Evolutionary conservation across 768 basidiomycete genomes (phyloP).

Genomic region (Phlebiopsis gigantea): DNA sequence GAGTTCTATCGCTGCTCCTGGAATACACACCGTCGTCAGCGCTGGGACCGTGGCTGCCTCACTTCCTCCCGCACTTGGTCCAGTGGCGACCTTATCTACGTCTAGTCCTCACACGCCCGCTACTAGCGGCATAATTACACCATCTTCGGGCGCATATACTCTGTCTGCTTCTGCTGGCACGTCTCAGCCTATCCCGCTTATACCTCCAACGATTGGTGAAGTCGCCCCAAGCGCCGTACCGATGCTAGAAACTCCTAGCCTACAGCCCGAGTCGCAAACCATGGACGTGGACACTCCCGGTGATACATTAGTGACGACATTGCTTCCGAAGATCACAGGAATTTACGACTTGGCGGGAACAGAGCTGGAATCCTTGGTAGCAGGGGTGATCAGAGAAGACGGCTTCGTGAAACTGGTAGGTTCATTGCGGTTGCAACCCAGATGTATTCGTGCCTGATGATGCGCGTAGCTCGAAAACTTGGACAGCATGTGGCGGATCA

Average conservation of each 20-base stretch:
- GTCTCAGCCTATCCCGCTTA: background rate
- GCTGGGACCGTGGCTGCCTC: too few relatives aligned
- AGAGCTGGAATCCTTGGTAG: conserved; percentile 52
- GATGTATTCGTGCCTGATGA: background rate
- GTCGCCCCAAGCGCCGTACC: conserved; percentile 3
- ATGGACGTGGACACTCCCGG: background rate
- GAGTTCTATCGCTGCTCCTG: background rate
- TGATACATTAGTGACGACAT: conserved; percentile 28
- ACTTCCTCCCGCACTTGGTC: background rate
- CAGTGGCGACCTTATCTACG: background rate
- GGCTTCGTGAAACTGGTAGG: conserved; percentile 73
- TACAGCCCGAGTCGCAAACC: too few relatives aligned
- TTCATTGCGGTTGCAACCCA: background rate
- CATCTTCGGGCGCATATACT: background rate
- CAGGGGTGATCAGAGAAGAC: conserved; percentile 64
- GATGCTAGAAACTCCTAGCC: background rate
- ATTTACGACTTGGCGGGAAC: conserved; percentile 49
- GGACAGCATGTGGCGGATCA: conserved; percentile 46
- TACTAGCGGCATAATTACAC: background rate
- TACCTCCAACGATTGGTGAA: conserved; percentile 11
- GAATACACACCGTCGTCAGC: too few relatives aligned
- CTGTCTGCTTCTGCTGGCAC: background rate
- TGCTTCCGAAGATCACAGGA: conserved; percentile 36
- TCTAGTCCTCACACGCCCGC: background rate
- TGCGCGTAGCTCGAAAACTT: conserved; percentile 44